Evolutionary conservation across 2,329 filamentous ascomycete species (phyloP).

Genomic region (Blastomyces gilchristii): DNA sequence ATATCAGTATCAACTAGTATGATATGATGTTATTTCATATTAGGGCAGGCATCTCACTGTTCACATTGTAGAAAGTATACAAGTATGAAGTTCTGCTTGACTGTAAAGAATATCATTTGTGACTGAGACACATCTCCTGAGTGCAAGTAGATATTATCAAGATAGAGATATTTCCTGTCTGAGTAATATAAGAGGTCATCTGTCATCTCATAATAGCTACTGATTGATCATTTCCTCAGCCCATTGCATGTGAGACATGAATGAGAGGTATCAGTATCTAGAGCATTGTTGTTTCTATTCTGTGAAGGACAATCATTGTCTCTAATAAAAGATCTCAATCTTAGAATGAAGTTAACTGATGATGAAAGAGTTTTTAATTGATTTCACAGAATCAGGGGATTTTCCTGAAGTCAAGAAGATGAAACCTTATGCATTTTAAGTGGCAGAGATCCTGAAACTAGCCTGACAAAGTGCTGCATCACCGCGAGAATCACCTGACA

Average conservation of each 20-base stretch:
- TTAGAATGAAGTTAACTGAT: not conserved
- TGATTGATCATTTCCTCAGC: not conserved
- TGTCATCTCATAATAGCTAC: not conserved
- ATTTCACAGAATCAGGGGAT: not conserved
- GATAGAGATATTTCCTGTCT: not conserved
- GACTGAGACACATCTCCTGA: not conserved
- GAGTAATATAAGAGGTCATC: not conserved
- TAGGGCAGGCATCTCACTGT: not conserved
- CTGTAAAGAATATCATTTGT: not conserved
- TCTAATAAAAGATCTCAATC: not conserved
- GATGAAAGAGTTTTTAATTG: not conserved
- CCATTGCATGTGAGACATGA: not conserved
- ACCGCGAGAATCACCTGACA: too few species aligned
- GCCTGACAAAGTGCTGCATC: not conserved
- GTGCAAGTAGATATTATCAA: not conserved
- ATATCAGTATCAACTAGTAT: too few species aligned
- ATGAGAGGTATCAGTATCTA: not conserved
- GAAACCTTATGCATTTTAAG: not conserved
- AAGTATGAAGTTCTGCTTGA: not conserved
- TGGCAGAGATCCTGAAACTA: not conserved
- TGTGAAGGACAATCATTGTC: not conserved
- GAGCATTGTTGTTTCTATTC: not conserved
- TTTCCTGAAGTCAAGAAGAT: not conserved
- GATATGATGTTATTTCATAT: not conserved
- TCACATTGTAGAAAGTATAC: not conserved